Evolutionary conservation across 1,284 basidiomycete species (phyloP), one percentile per base, ranked within the genome.

Genomic region (Cutaneotrichosporon spelunceum): DNA sequence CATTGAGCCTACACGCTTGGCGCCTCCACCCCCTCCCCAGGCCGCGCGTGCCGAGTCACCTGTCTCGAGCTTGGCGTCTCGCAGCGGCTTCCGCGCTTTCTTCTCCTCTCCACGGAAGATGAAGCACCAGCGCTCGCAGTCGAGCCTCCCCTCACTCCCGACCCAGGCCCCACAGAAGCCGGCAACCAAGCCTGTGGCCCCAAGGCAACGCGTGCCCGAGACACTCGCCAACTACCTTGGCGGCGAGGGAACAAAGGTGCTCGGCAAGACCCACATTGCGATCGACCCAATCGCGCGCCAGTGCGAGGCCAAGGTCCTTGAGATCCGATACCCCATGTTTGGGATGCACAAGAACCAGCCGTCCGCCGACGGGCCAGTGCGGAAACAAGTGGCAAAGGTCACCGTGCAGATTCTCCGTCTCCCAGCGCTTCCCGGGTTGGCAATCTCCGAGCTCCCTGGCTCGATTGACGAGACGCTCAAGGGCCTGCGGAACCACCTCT

Each of bases 381-480:
- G 79, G 42, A 70, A 86, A 85, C 75, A 77, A 58, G 77, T 85
- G 84, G 71, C 91, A 45, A 89, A 93, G 76, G 84, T 95, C 61
- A 84, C 89, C 7, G 78, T 95, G 60, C 91, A 95, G 76, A 80
- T 95, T 59, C 94, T 98, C 80, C 86, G 93, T 72, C 80, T 97
- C 16, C 93, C 94, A 0, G 87, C 92, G 1, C 78, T 98, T 57
- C 89, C 90, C 19, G 90, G 90, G 14, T 82, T 97, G n/a, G 79
- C 86, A 14, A 82, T 84, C 14, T 85, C 88, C 49, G 83, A 91
- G 65, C 81, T 98, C 26, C 95, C 95, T 1, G 88, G 93, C 75
- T 93, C 89, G 71, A 82, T 98, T 72, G 93, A 95, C 62, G 95
- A 97, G 73, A 93, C 91, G 70, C 84, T 89, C 70, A 84, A 89